Base-by-base conservation (phyloP, 2,329 filamentous ascomycete genomes). In the Cryphonectria nitschkei region DNA sequence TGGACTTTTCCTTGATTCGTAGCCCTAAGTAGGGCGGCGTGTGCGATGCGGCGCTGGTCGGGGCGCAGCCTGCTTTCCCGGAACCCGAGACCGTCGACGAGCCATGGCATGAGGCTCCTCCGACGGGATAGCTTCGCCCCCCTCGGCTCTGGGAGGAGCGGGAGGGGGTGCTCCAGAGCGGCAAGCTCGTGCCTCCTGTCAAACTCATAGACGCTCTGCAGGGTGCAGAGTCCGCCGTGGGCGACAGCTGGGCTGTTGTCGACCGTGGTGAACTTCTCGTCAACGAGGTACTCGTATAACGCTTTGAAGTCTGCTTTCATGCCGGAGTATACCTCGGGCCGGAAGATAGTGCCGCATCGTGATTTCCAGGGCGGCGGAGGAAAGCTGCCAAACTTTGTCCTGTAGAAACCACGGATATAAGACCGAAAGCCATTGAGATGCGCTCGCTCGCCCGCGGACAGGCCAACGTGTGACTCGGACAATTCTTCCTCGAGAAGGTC, bases 381-480 rank as follows among this genome's bases (percentile, higher is more conserved):
- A 79, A 92, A 95, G 74, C 90, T 91, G 6, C 92, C 92, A 43
- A 93, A 85, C 68, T 89, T 90, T 0, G 86, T 84, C 0, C 88
- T 83, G 76, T 94, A 95, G 75, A 89, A 91, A 0, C 84, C 83
- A 37, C 90, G 84, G 0, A 96, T 79, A 73, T 93, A 92, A 11
- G 87, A 85, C 63, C 92, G 86, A 78, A 95, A 95, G 1, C 88
- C 87, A 73, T 94, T 89, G 0, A 95, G 85, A 75, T 96, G 93
- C 3, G 87, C 84, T 73, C 90, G 84, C 4, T 88, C 86, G 0
- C 85, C 87, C 0, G 84, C 79, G 1, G 89, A 83, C 0, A 95
- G 83, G 1, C 90, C 91, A n/a, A 94, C 81, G 68, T 90, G 82
- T 1, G 88, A 81, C 64, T 91, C 85, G 0, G 90, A 91, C 3